Conservation (phyloP, 495 filamentous ascomycete genomes). For the Trypethelium eluteriae region DNA sequence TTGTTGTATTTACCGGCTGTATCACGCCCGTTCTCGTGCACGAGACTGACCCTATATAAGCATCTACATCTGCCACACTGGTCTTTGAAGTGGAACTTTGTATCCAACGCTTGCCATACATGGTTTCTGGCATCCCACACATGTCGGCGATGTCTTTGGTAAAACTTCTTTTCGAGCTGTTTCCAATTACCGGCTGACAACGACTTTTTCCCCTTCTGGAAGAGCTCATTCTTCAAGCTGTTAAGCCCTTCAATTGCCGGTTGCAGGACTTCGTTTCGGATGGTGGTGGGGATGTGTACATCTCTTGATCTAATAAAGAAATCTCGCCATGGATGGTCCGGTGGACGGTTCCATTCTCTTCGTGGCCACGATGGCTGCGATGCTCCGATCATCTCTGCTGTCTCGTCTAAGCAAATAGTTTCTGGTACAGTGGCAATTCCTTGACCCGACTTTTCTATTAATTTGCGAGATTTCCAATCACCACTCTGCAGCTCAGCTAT, state of each 20-base stretch:
- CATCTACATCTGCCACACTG: neutral
- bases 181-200: neutral
- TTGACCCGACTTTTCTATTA: neutral
- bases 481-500: neutral
- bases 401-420: neutral
- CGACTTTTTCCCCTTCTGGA: neutral
- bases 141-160: neutral
- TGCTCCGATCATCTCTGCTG: neutral
- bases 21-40: neutral
- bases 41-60: neutral
- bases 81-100: neutral
- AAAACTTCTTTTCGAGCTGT: neutral
- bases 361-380: neutral
- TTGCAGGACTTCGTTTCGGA: neutral
- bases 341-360: neutral
- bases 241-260: neutral
- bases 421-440: neutral
- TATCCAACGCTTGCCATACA: neutral
- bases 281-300: neutral
- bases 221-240: neutral
- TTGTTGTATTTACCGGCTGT: neutral
- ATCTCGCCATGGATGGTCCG: neutral
- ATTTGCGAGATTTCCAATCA: neutral
- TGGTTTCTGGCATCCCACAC: neutral
- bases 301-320: neutral